Percentiles rank a stretch among this genome's conserved stretches.
Evolutionary conservation across 495 filamentous ascomycete species (phyloP).

Genomic region (Talaromyces proteolyticus): DNA sequence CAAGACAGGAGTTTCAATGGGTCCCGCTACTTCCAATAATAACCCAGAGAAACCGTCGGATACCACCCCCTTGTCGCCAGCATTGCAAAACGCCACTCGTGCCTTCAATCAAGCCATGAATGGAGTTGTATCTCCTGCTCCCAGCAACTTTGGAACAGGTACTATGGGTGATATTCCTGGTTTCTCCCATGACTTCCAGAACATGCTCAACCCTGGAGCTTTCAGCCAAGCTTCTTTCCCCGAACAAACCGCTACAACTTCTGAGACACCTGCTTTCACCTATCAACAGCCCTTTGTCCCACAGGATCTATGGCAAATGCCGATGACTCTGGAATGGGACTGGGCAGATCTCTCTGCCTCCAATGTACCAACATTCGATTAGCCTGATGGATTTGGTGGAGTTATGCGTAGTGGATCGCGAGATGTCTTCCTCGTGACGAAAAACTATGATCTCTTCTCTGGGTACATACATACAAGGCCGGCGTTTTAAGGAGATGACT

Average conservation of each 20-base stretch:
- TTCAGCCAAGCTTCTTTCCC: conserved; percentile 34
- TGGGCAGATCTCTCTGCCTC: conserved; percentile 75
- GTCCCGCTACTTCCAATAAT: neutral
- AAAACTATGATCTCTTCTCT: neutral
- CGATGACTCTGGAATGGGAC: conserved; percentile 96
- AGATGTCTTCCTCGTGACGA: conserved; percentile 1
- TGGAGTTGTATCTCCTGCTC: neutral
- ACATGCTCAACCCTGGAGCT: conserved; percentile 35
- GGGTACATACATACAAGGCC: too few species aligned
- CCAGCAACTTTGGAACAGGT: neutral
- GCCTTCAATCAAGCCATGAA: conserved; percentile 2
- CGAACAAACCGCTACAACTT: conserved; percentile 34
- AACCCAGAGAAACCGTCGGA: neutral
- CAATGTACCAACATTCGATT: conserved; percentile 42
- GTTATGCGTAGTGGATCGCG: conserved; percentile 20
- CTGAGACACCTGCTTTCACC: conserved; percentile 31
- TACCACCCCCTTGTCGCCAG: neutral
- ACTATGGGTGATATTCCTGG: conserved; percentile 9
- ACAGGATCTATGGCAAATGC: conserved; percentile 95
- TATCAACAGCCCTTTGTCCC: conserved; percentile 93
- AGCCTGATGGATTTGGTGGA: conserved; percentile 14
- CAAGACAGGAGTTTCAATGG: conserved; percentile 3
- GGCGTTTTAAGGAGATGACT: too few species aligned
- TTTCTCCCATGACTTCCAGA: conserved; percentile 29
- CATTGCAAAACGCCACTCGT: conserved; percentile 12